phyloP scores from a whole-genome alignment of 768 basidiomycete species.

The Suillus spraguei region DNA sequence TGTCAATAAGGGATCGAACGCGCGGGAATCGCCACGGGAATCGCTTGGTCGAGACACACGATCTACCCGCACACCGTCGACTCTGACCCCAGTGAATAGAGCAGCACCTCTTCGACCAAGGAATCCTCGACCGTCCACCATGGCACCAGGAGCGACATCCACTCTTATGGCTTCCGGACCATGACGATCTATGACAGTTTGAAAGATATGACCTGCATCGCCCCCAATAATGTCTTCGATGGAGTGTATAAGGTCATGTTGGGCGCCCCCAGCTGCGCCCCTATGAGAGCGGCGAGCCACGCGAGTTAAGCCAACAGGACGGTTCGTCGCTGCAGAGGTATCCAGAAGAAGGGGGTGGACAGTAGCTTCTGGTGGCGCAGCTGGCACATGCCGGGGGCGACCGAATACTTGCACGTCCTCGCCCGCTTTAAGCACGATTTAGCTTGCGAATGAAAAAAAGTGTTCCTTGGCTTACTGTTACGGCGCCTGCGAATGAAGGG shows the following conservation, averaged over 20 bases:
- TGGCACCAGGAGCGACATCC: conserved; percentile 68
- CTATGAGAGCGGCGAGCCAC: conserved; percentile 59
- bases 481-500: conserved; percentile 58
- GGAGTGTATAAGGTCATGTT: conserved; percentile 67
- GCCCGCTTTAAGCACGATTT: conserved; percentile 35
- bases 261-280: conserved; percentile 47
- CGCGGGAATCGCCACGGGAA: conserved; percentile 43
- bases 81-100: conserved; percentile 47
- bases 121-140: conserved; percentile 60
- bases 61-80: conserved; percentile 54
- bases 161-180: conserved; percentile 73
- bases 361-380: conserved; percentile 65
- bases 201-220: conserved; percentile 80
- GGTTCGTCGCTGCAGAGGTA: conserved; percentile 46
- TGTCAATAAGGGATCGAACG: conserved; percentile 80
- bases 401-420: conserved; percentile 69
- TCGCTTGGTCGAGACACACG: conserved; percentile 48
- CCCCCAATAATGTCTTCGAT: conserved; percentile 83
- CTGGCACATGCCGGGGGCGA: conserved; percentile 51
- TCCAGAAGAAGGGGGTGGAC: conserved; percentile 85
- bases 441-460: conserved; percentile 8
- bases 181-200: conserved; percentile 73
- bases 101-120: conserved; percentile 52
- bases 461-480: conserved; percentile 13
- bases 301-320: conserved; percentile 49